phyloP scores from a whole-genome alignment of 1,284 basidiomycete genomes.

The Trametes versicolor region DNA sequence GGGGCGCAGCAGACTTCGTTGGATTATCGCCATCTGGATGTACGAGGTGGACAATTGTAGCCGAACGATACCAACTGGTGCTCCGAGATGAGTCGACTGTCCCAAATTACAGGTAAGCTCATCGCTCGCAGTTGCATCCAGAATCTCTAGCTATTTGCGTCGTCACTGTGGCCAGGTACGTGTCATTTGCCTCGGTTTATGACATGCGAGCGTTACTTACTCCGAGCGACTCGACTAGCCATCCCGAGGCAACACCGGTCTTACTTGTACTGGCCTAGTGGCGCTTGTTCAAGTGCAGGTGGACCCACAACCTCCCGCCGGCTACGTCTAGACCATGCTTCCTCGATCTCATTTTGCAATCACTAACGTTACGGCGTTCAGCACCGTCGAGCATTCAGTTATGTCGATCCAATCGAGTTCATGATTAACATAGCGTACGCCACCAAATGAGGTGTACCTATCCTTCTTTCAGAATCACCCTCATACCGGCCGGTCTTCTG shows the following conservation, averaged over 20 bases:
- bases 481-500: slow-evolving; percentile 2
- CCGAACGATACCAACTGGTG: slow-evolving; percentile 12
- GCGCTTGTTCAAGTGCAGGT: not conserved
- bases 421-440: slow-evolving; percentile 12
- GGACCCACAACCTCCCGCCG: slow-evolving; percentile 22
- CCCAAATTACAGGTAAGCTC: not conserved
- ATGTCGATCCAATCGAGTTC: slow-evolving; percentile 1
- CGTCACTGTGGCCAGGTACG: slow-evolving; percentile 1
- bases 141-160: not conserved
- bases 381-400: not conserved
- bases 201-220: not conserved
- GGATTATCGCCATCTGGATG: slow-evolving; percentile 5
- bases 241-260: slow-evolving; percentile 18
- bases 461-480: slow-evolving; percentile 5
- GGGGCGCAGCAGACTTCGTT: not conserved
- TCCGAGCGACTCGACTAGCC: slow-evolving; percentile 5
- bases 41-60: slow-evolving; percentile 19
- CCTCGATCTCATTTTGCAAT: slow-evolving; percentile 10
- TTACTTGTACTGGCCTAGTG: not conserved
- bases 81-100: not conserved
- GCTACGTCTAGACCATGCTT: not conserved
- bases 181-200: not conserved
- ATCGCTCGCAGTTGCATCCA: not conserved
- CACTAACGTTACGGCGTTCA: not conserved
- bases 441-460: slow-evolving; percentile 11